A percentile compares a stretch with the other conserved stretches of the same genome.
phyloP scores from a whole-genome alignment of 257 asterid species.

The Primulina huaijiensis region DNA sequence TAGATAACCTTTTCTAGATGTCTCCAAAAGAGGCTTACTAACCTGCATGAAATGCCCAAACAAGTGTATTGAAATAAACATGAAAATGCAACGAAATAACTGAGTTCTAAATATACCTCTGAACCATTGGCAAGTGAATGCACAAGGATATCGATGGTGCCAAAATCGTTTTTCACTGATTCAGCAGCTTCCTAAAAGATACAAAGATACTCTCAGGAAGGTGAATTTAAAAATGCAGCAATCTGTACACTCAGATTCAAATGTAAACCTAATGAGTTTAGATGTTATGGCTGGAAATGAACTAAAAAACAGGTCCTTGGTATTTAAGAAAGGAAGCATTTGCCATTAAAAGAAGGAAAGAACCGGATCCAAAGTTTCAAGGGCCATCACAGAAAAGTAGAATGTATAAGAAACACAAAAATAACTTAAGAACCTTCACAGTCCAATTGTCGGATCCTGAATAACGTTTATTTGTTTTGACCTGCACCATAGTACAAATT shows the following conservation, averaged over 20 bases:
- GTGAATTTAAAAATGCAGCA: not conserved
- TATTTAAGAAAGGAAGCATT: not conserved
- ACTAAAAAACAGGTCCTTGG: not conserved
- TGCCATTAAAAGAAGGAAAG: conserved; percentile 9
- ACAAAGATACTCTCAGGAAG: not conserved
- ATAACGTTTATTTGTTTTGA: conserved; percentile 84
- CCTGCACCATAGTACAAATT: conserved; percentile 41
- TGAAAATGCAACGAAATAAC: not conserved
- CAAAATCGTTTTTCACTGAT: conserved; percentile 84
- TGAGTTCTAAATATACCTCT: not conserved
- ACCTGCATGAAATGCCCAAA: conserved; percentile 30
- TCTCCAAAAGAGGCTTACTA: conserved; percentile 67
- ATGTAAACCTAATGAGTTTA: not conserved
- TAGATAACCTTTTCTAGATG: conserved; percentile 59
- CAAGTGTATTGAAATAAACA: not conserved
- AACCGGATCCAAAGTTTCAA: not conserved
- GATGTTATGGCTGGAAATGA: not conserved
- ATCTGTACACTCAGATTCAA: not conserved
- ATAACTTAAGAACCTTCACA: conserved; percentile 57
- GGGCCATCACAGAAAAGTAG: conserved; percentile 5
- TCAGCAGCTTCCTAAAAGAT: conserved; percentile 88
- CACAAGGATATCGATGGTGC: conserved; percentile 94
- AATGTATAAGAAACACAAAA: conserved; percentile 5
- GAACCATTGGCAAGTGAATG: conserved; percentile 56
- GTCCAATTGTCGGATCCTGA: conserved; percentile 92